These are phyloP conservation scores for Trametes villosa DNA, from an alignment of 768 basidiomycete species.

Conservation along the genomic window DNA sequence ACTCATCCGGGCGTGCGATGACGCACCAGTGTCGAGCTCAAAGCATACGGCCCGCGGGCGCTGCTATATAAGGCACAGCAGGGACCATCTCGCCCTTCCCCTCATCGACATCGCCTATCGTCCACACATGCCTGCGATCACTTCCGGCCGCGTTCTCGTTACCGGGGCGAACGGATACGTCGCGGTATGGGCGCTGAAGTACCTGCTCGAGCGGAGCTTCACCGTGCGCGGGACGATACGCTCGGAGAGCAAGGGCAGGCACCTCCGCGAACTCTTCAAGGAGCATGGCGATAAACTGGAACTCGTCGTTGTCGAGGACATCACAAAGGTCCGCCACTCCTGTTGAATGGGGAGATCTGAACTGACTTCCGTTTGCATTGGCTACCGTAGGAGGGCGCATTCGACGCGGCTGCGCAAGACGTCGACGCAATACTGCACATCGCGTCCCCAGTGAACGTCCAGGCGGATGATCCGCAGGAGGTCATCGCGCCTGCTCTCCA, in stretches of 20 bases:
- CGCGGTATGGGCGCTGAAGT: conserved; percentile 36
- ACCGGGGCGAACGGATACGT: conserved; percentile 35
- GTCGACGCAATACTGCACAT: conserved; percentile 47
- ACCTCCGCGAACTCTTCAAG: conserved; percentile 44
- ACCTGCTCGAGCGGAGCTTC: conserved; percentile 44
- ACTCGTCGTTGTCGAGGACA: conserved; percentile 51
- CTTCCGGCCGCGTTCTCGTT: conserved; percentile 33
- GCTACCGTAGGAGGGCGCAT: conserved; percentile 34
- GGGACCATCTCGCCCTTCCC: no score
- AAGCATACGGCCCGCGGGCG: no score
- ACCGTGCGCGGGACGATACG: conserved; percentile 50
- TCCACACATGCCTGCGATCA: conserved; percentile 28
- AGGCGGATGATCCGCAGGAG: conserved; percentile 38
- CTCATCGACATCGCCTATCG: background rate
- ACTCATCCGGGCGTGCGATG: no score
- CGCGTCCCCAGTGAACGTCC: conserved; percentile 40
- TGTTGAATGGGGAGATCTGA: background rate
- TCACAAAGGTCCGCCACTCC: conserved; percentile 38
- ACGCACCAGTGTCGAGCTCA: no score
- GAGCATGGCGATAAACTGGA: conserved; percentile 42
- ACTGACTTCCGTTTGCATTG: background rate
- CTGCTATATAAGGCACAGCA: no score
- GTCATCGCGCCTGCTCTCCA: conserved; percentile 71
- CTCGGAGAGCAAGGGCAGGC: conserved; percentile 45
- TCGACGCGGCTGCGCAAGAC: conserved; percentile 52